Percentiles rank a stretch among this genome's conserved stretches.
Conservation (phyloP, 306 rosid genomes). For the Sesbania bispinosa region DNA sequence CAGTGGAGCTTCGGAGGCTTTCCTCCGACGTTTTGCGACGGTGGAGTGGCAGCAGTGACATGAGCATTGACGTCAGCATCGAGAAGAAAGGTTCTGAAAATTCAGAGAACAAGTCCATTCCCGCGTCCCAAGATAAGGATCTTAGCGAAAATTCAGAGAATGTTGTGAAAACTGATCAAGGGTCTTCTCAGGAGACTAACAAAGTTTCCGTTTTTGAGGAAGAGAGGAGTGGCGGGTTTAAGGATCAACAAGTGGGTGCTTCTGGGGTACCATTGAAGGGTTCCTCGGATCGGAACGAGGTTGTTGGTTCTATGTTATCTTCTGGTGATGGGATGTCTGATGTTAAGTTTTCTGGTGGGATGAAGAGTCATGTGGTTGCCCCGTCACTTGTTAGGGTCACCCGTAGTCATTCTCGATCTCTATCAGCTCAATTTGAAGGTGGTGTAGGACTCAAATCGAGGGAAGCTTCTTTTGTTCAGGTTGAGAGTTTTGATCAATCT, state of each 20-base stretch:
- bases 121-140: slow-evolving; percentile 38
- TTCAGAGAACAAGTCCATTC: slow-evolving; percentile 30
- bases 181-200: slow-evolving; percentile 32
- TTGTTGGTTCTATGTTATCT: slow-evolving; percentile 29
- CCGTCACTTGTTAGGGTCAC: slow-evolving; percentile 49
- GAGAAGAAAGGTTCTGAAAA: slow-evolving; percentile 64
- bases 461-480: slow-evolving; percentile 37
- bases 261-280: slow-evolving; percentile 30
- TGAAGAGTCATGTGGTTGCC: slow-evolving; percentile 42
- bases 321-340: slow-evolving; percentile 40
- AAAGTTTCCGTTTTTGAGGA: slow-evolving; percentile 31
- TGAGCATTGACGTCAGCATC: slow-evolving; percentile 82
- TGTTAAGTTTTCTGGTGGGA: slow-evolving; percentile 41
- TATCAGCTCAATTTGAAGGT: slow-evolving; percentile 70
- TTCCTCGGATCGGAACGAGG: slow-evolving; percentile 28
- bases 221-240: slow-evolving; percentile 31
- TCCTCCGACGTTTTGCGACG: slow-evolving; percentile 80
- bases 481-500: slow-evolving; percentile 45
- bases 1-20: slow-evolving; percentile 70
- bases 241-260: slow-evolving; percentile 38
- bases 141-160: slow-evolving; percentile 27
- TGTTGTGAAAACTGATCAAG: slow-evolving; percentile 43
- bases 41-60: slow-evolving; percentile 95
- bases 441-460: slow-evolving; percentile 49
- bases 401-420: slow-evolving; percentile 67